Base-by-base conservation (phyloP, 2,329 filamentous ascomycete species). In the Ceratocystis albifundus region DNA sequence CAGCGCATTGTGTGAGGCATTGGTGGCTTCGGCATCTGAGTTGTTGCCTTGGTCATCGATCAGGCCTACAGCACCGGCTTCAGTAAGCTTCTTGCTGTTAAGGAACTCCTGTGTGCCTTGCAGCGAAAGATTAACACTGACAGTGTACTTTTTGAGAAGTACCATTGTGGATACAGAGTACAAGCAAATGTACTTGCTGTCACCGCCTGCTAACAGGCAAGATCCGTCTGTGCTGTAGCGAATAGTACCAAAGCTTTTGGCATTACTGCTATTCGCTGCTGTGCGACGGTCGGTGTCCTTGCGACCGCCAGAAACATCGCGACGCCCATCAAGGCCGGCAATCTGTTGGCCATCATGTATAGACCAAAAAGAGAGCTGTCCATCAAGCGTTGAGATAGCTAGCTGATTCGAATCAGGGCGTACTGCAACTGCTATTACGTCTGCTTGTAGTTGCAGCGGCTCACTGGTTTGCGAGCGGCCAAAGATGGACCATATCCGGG, bases 141-240 rank as follows among this genome's bases (percentile, higher is more conserved):
- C 92, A 1, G 93, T 96, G 73, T 88, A 99, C 74, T 96, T 96
- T 75, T 95, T 96, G 66, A 97, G 80, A 10, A 99, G 79, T 0
- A 94, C 90, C 74, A 94, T 91, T 0, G 93, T 96, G 67, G 86
- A 86, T 41, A 96, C 90, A n/a, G 95, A 93, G 77, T 99, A 99
- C 67, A 99, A 76, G 74, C 94, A 97, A 64, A 99, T 96, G 75
- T 96, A 96, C 78, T 99, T 99, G 85, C 91, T 96, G 80, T 94
- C 96, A 41, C 94, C 94, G 61, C 85, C 92, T 0, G 93, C 94
- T 50, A 99, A 80, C 10, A 99, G 80, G 71, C 94, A 96, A 69
- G 85, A 89, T 12, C 94, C 94, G 73, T 99, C 94, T 0, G 90
- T 88, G 74, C 91, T 96, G 77, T 97, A 99, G 65, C 84, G 85